phyloP scores from a whole-genome alignment of 345 rosid genomes.

The Noccaea bulbosa region DNA sequence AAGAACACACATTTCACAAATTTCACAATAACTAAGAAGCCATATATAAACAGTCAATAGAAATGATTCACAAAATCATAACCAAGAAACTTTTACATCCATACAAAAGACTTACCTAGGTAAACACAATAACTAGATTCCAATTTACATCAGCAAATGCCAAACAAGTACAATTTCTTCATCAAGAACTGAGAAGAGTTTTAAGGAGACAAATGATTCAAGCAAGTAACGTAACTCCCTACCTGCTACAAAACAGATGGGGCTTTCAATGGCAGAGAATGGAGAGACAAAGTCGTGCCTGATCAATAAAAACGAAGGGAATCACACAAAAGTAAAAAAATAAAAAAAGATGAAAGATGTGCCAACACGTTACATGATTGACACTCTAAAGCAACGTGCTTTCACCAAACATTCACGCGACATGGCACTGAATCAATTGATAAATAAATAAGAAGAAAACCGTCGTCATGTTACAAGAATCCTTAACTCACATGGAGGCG shows the following conservation, averaged over 20 bases:
- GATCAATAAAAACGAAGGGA: background rate
- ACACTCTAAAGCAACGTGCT: slow-evolving; percentile 29
- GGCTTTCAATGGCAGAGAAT: background rate
- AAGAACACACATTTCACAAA: slow-evolving; percentile 7
- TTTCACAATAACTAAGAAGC: too few species aligned
- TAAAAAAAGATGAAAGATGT: slow-evolving; percentile 10
- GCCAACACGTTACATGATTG: slow-evolving; percentile 19
- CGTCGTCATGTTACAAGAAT: slow-evolving; percentile 23
- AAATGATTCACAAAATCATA: background rate
- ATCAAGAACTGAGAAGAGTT: background rate
- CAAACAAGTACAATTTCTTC: background rate
- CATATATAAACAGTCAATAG: background rate
- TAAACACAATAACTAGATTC: background rate
- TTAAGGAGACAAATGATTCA: background rate
- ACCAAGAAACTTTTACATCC: background rate
- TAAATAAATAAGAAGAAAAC: slow-evolving; percentile 2
- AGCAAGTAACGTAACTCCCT: background rate
- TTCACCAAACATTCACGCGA: slow-evolving; percentile 32
- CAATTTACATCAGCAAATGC: background rate
- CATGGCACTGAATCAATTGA: slow-evolving; percentile 24
- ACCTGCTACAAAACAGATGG: slow-evolving; percentile 6
- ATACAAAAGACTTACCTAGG: background rate
- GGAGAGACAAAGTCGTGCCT: slow-evolving; percentile 6
- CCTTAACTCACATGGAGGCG: slow-evolving; percentile 25
- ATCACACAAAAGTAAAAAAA: slow-evolving; percentile 4